Percentiles rank a stretch among this genome's conserved stretches.
Conservation (phyloP, 2,329 filamentous ascomycete genomes). For the Alternaria arborescens region DNA sequence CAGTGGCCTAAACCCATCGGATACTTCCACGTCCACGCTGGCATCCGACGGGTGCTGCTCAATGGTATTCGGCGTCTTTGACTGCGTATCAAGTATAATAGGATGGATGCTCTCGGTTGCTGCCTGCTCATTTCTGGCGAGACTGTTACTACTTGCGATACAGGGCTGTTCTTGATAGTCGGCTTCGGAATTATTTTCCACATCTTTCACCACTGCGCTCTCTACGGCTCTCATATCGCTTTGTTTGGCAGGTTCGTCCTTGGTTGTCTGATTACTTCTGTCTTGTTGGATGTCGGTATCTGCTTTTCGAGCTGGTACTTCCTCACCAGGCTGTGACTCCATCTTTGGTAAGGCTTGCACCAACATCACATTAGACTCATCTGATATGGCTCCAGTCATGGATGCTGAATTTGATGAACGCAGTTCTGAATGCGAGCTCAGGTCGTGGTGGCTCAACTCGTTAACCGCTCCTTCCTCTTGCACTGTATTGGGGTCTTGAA, state of each 20-base stretch:
- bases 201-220: neutral
- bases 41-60: neutral
- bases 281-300: neutral
- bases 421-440: neutral
- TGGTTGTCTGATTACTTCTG: neutral
- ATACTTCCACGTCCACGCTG: neutral
- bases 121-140: neutral
- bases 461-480: conserved; percentile 4
- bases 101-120: neutral
- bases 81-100: neutral
- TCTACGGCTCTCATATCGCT: neutral
- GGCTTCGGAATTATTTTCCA: neutral
- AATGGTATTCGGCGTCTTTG: neutral
- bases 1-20: neutral
- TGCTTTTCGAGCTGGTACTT: neutral
- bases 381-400: neutral
- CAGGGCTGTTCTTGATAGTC: neutral
- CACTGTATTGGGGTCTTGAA: neutral
- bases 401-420: neutral
- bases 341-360: neutral
- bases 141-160: neutral
- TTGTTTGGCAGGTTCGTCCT: neutral
- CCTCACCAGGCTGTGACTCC: neutral
- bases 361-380: neutral
- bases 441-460: neutral